Conservation (phyloP, 768 basidiomycete genomes). For the Panaeolus papilionaceus region DNA sequence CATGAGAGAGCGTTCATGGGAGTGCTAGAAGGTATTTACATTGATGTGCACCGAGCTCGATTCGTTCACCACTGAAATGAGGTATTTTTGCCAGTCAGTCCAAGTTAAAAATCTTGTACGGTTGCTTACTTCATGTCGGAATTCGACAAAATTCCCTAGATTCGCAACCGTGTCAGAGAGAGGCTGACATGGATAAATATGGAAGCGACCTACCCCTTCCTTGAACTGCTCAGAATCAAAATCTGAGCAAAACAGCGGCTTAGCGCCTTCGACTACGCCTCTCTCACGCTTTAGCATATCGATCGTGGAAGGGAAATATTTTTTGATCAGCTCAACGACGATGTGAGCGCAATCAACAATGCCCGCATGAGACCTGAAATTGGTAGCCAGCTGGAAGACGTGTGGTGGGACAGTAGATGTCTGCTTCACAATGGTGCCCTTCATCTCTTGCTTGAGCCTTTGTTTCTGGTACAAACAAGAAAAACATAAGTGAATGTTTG, state of each 20-base stretch:
- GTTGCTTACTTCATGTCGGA: background rate
- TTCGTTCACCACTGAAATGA: slow-evolving; percentile 41
- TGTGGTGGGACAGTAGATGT: slow-evolving; percentile 23
- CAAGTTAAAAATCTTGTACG: background rate
- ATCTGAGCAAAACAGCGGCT: slow-evolving; percentile 63
- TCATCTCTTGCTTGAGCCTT: slow-evolving; percentile 6
- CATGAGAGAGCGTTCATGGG: too few species aligned
- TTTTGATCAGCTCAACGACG: slow-evolving; percentile 64
- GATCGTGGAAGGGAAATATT: slow-evolving; percentile 69
- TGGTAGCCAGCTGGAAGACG: slow-evolving; percentile 64
- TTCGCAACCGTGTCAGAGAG: background rate
- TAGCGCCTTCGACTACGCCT: slow-evolving; percentile 57
- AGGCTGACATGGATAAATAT: too few species aligned
- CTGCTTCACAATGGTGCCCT: background rate
- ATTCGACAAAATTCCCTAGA: background rate
- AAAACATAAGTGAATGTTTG: too few species aligned
- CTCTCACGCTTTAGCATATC: slow-evolving; percentile 62
- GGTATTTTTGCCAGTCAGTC: background rate
- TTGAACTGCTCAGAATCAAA: slow-evolving; percentile 47
- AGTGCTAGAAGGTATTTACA: slow-evolving; percentile 41
- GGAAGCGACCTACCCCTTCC: slow-evolving; percentile 33
- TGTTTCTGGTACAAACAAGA: slow-evolving; percentile 19
- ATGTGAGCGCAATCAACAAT: slow-evolving; percentile 77
- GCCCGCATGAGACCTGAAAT: slow-evolving; percentile 76
- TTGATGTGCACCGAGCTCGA: slow-evolving; percentile 71